Evolutionary conservation across 805 yeast species (phyloP).

Genomic region (Ogataea paraovalis): DNA sequence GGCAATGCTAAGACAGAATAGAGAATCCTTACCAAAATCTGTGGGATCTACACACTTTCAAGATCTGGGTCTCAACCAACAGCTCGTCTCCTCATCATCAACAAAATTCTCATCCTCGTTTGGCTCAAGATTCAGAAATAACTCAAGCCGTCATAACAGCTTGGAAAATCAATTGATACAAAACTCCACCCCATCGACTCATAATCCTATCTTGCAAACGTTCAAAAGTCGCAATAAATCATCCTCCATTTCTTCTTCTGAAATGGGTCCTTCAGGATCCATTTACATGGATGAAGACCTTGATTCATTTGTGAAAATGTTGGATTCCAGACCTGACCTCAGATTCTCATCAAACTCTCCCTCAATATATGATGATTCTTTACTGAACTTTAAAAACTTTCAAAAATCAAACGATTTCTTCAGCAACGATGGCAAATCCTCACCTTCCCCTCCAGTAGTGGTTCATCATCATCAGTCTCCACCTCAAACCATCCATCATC

Average conservation of each 20-base stretch:
- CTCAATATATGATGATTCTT: conserved; percentile 25
- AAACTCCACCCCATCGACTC: conserved; percentile 10
- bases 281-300: conserved; percentile 31
- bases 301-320: conserved; percentile 31
- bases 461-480: neutral
- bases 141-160: conserved; percentile 27
- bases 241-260: conserved; percentile 22
- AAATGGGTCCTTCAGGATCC: conserved; percentile 25
- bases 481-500: conserved; percentile 1
- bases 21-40: conserved; percentile 37
- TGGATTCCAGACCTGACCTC: conserved; percentile 35
- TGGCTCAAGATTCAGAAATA: conserved; percentile 47
- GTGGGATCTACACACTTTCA: conserved; percentile 30
- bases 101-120: conserved; percentile 71
- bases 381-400: conserved; percentile 26
- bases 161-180: conserved; percentile 23
- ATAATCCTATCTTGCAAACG: conserved; percentile 23
- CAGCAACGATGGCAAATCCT: conserved; percentile 5
- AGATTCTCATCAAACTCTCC: conserved; percentile 28
- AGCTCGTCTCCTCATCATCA: conserved; percentile 20
- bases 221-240: conserved; percentile 22
- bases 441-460: neutral
- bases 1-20: conserved; percentile 43
- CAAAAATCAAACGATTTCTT: conserved; percentile 27
- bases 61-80: conserved; percentile 1